Percentiles rank a stretch among this genome's conserved stretches.
Conservation (phyloP, 805 yeast genomes). For the Nakazawaea wickerhamii region DNA sequence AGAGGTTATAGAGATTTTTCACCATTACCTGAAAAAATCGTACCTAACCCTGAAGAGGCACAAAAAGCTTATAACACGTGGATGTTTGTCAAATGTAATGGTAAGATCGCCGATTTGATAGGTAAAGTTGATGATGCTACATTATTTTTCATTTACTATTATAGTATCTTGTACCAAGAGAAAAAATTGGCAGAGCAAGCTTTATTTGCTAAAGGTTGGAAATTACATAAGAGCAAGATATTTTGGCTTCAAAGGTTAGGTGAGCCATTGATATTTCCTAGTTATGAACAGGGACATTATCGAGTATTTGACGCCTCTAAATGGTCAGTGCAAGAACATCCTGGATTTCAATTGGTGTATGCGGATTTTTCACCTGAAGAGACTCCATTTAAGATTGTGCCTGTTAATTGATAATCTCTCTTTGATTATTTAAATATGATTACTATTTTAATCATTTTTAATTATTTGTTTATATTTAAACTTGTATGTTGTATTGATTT, state of each 20-base stretch:
- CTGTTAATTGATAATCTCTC: background rate
- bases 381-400: background rate
- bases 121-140: slow-evolving; percentile 10
- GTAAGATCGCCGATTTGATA: slow-evolving; percentile 9
- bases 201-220: slow-evolving; percentile 13
- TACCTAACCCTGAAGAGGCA: slow-evolving; percentile 8
- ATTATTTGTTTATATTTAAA: background rate
- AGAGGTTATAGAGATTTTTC: slow-evolving; percentile 10
- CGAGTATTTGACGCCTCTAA: slow-evolving; percentile 12
- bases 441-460: too few species aligned
- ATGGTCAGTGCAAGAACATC: slow-evolving; percentile 13
- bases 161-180: slow-evolving; percentile 9
- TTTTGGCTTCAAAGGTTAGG: slow-evolving; percentile 12
- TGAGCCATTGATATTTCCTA: slow-evolving; percentile 11
- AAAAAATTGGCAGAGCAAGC: slow-evolving; percentile 7
- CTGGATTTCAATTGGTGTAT: slow-evolving; percentile 12
- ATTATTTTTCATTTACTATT: slow-evolving; percentile 11
- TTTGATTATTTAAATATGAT: background rate
- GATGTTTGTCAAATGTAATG: slow-evolving; percentile 8
- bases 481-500: background rate
- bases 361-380: slow-evolving; percentile 9
- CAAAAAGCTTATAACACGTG: slow-evolving; percentile 11
- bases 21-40: slow-evolving; percentile 7
- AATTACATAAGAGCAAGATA: slow-evolving; percentile 11
- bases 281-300: slow-evolving; percentile 11